A percentile compares a stretch with the other conserved stretches of the same genome.
Conservation (phyloP, 805 yeast species). For the Lachancea fermentati region DNA sequence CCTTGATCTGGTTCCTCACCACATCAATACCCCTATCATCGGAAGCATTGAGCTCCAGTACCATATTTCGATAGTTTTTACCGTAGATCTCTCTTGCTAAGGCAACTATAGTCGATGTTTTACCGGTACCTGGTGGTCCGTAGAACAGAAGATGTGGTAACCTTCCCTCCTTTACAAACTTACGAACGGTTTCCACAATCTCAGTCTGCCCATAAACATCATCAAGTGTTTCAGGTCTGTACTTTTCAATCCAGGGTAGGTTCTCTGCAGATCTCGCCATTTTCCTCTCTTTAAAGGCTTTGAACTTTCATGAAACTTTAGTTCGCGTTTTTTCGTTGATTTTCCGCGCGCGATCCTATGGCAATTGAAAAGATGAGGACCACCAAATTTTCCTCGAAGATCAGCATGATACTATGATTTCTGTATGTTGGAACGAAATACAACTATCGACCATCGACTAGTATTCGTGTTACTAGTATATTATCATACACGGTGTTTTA, state of each 20-base stretch:
- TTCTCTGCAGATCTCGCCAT: conserved; percentile 35
- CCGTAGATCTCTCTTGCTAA: conserved; percentile 87
- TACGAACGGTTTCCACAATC: conserved; percentile 76
- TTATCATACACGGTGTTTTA: too few relatives aligned
- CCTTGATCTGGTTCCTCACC: conserved; percentile 95
- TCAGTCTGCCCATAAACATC: conserved; percentile 91
- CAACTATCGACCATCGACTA: too few relatives aligned
- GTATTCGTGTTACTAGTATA: too few relatives aligned
- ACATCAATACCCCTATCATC: conserved; percentile 98
- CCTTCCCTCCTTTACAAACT: conserved; percentile 75
- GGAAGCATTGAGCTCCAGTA: conserved; percentile 89
- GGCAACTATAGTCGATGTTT: conserved; percentile 84
- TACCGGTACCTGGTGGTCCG: conserved; percentile 95
- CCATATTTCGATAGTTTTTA: conserved; percentile 75
- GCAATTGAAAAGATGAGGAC: too few relatives aligned
- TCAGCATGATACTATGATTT: too few relatives aligned
- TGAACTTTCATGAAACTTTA: too few relatives aligned
- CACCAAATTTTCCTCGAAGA: too few relatives aligned
- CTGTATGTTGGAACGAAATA: too few relatives aligned
- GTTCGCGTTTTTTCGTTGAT: background rate
- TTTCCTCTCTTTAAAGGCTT: background rate
- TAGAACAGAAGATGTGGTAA: conserved; percentile 90
- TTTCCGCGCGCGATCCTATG: too few relatives aligned
- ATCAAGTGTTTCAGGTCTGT: conserved; percentile 77
- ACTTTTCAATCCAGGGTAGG: conserved; percentile 92